Conservation (phyloP, 2,329 filamentous ascomycete genomes). For the Epichloe brachyelytri region DNA sequence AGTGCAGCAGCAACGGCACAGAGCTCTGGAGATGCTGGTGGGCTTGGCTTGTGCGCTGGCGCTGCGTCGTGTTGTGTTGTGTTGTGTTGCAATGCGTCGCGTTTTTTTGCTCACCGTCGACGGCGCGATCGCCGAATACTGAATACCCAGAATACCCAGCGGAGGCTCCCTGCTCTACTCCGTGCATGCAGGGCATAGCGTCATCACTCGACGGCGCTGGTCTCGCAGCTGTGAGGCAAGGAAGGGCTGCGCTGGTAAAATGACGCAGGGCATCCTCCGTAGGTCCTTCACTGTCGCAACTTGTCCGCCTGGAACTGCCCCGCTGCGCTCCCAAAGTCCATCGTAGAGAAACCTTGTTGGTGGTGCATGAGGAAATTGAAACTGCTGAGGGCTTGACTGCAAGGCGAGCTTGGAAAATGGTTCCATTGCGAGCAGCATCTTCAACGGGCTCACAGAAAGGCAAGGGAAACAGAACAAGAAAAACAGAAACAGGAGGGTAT, state of each 20-base stretch:
- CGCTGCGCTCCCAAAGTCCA: neutral
- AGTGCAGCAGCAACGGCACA: neutral
- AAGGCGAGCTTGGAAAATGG: neutral
- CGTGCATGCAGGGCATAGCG: neutral
- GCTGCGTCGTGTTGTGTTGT: neutral
- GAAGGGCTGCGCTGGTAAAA: neutral
- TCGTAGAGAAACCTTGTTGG: neutral
- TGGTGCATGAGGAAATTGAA: neutral
- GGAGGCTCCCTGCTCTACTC: neutral
- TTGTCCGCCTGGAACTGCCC: neutral
- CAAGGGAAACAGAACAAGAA: neutral
- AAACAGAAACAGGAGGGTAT: neutral
- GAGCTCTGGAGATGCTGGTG: neutral
- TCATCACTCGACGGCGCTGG: neutral
- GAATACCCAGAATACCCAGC: neutral
- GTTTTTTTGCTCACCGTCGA: neutral
- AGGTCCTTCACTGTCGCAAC: too few relatives aligned
- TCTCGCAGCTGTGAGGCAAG: neutral
- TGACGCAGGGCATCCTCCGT: neutral
- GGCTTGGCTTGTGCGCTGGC: neutral
- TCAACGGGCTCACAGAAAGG: neutral
- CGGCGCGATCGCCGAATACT: neutral
- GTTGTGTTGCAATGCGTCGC: neutral
- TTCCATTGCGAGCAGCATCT: neutral
- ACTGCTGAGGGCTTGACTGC: neutral